Conservation (phyloP, 441 rosid genomes). For the California macrophylla region DNA sequence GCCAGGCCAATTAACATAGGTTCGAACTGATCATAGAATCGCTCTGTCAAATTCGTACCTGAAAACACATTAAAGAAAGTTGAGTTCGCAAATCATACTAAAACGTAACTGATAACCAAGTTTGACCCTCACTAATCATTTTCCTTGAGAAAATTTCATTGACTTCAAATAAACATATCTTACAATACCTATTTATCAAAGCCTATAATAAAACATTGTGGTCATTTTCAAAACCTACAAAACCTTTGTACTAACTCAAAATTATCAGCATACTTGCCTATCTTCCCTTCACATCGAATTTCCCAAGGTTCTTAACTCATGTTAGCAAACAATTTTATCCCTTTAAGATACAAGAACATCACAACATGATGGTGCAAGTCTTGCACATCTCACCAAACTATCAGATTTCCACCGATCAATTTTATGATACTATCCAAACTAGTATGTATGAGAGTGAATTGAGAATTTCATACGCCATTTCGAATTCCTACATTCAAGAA, state of each 20-base stretch:
- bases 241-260: neutral
- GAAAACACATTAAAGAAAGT: slow-evolving; percentile 17
- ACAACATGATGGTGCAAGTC: neutral
- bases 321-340: neutral
- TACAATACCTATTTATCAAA: neutral
- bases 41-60: slow-evolving; percentile 82
- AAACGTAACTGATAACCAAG: neutral
- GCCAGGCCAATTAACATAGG: slow-evolving; percentile 80
- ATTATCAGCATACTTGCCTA: neutral
- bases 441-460: neutral
- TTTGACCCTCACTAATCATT: neutral
- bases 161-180: slow-evolving; percentile 3
- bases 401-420: neutral
- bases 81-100: neutral
- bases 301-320: neutral
- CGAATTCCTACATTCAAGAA: neutral
- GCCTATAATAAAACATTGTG: neutral
- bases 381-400: neutral
- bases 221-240: neutral
- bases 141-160: neutral
- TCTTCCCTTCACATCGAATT: neutral
- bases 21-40: slow-evolving; percentile 78
- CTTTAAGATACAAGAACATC: neutral
- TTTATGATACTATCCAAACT: neutral
- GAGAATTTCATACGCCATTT: neutral